A percentile compares a stretch with the other conserved stretches of the same genome.
phyloP scores from a whole-genome alignment of 169 alveolate species.

The Eimeria tenella region DNA sequence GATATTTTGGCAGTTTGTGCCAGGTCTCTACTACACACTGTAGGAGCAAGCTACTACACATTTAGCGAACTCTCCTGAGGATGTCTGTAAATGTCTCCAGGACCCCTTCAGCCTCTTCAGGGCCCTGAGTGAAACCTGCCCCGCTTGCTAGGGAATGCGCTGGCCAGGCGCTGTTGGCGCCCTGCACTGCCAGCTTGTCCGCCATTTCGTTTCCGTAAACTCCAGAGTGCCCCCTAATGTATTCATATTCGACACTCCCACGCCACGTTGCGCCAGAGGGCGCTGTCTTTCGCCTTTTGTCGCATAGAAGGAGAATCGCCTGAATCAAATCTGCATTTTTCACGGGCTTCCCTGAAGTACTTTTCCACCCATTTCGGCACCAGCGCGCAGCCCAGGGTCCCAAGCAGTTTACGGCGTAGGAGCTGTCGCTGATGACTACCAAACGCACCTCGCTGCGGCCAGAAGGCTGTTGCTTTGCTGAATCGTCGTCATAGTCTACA shows the following conservation, averaged over 20 bases:
- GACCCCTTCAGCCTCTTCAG: too few species aligned
- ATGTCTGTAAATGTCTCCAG: too few species aligned
- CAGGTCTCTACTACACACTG: too few species aligned
- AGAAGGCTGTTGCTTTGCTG: not conserved
- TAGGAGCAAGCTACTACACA: too few species aligned
- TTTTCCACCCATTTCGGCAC: not conserved
- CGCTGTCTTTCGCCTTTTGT: not conserved
- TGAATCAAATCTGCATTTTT: slow-evolving; percentile 11
- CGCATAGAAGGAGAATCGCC: not conserved
- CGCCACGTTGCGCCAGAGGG: slow-evolving; percentile 17
- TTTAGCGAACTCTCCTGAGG: too few species aligned
- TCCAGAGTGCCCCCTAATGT: not conserved
- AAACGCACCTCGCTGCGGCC: not conserved
- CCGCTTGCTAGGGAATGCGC: too few species aligned
- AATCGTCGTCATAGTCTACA: not conserved
- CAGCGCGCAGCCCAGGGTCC: slow-evolving; percentile 31
- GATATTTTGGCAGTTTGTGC: too few species aligned
- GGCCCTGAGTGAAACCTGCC: too few species aligned
- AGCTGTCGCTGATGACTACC: slow-evolving; percentile 8
- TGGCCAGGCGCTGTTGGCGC: too few species aligned
- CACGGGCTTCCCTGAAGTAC: not conserved
- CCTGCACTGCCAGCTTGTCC: slow-evolving; percentile 3
- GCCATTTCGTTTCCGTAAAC: slow-evolving; percentile 22
- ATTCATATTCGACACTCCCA: not conserved
- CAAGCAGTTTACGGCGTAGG: slow-evolving; percentile 18